Base-by-base conservation (phyloP, 768 basidiomycete genomes). In the Leccinum uliginosum region DNA sequence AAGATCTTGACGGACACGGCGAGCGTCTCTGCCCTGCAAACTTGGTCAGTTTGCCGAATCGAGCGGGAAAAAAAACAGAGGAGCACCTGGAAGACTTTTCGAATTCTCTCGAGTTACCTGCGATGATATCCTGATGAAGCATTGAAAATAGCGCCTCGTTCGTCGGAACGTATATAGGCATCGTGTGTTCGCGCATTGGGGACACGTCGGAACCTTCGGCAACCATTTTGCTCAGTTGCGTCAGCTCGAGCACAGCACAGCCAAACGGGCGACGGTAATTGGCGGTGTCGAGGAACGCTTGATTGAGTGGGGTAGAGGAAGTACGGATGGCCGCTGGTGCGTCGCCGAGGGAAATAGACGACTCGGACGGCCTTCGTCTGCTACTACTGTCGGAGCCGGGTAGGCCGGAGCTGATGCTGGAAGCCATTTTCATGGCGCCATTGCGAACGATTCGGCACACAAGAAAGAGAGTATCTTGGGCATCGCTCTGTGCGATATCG, bases 41-140 rank as follows among this genome's bases (percentile, higher is more conserved):
- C 34, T 3, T 21, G 48, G 46, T 60, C 48, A 55, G 44, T 53
- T 32, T 7, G 19, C 23, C n/a, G 43, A 35, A 57, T 47, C 57
- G 5, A 21, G 10, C 1, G 15, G n/a, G n/a, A n/a, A 32, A 30
- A 45, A 32, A 14, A 30, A 58, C 38, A 54, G 58, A 27, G 35
- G 70, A 81, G 57, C 64, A 91, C 93, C 91, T 83, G 3, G 86
- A 62, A 0, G 87, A 89, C 67, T 91, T 93, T 64, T 91, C 90
- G 60, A 83, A 93, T 65, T 95, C 91, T 68, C 83, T 87, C 26
- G 71, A 73, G 56, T 90, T 88, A 57, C 81, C 82, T 27, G 83
- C 84, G 62, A 98, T 91, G 67, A 98, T 91, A 66, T 93, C 93
- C 72, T 98, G 93, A 73, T 98, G 96, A 38, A 98, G 80, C 78